A percentile compares a stretch with the other conserved stretches of the same genome.
Evolutionary conservation across 2,329 filamentous ascomycete genomes (phyloP).

Genomic region (Aspergillus ochraceoroseus): DNA sequence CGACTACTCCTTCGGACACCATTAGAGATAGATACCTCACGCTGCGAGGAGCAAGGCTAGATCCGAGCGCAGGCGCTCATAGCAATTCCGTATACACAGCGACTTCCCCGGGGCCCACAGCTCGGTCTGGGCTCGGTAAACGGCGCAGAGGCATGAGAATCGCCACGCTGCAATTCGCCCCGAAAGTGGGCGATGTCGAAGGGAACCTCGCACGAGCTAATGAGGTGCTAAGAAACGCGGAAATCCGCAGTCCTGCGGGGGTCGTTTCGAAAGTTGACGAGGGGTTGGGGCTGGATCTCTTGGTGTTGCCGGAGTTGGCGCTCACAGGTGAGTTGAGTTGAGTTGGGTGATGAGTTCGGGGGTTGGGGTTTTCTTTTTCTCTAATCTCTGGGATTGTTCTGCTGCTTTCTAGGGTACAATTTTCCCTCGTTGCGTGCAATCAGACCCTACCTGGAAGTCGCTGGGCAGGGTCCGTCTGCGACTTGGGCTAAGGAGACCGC

Average conservation of each 20-base stretch:
- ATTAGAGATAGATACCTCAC: no score
- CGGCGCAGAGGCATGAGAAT: constrained; percentile 40
- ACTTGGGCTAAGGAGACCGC: constrained; percentile 56
- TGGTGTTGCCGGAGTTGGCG: constrained; percentile 60
- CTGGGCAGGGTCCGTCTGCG: constrained; percentile 51
- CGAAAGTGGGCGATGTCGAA: constrained; percentile 42
- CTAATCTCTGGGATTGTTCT: background rate
- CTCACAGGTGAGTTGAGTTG: constrained; percentile 49
- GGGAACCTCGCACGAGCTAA: constrained; percentile 45
- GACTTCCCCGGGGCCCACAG: no score
- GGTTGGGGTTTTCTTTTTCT: background rate
- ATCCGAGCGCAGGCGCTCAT: no score
- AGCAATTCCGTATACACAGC: no score
- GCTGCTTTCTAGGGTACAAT: constrained; percentile 52
- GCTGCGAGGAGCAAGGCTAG: no score
- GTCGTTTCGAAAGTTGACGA: constrained; percentile 15
- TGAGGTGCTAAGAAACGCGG: constrained; percentile 39
- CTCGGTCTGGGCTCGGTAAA: no score
- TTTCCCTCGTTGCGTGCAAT: constrained; percentile 56
- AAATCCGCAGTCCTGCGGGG: constrained; percentile 17
- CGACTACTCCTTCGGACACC: no score
- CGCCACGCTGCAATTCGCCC: constrained; percentile 46
- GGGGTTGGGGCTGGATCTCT: constrained; percentile 47
- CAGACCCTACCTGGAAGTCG: constrained; percentile 56
- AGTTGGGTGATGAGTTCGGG: no score